phyloP scores from a whole-genome alignment of 306 rosid species.

The Prunus dulcis region DNA sequence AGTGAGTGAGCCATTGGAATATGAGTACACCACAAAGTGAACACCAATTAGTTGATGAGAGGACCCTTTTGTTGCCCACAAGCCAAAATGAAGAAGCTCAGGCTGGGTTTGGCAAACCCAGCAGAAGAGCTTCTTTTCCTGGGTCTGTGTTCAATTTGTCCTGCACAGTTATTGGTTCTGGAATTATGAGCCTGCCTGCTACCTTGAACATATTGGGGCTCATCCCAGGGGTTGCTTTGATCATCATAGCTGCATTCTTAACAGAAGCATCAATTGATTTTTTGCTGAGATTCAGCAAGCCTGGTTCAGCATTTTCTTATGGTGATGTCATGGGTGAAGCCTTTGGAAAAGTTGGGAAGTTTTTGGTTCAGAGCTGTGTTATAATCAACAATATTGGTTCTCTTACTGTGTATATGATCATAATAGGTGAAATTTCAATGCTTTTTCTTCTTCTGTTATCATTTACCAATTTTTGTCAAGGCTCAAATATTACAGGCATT shows the following conservation, averaged over 20 bases:
- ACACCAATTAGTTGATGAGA: conserved; percentile 7
- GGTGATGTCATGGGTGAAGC: conserved; percentile 39
- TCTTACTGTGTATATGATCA: conserved; percentile 39
- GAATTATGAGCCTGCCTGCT: conserved; percentile 43
- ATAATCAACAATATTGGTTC: conserved; percentile 36
- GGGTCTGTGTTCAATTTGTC: conserved; percentile 40
- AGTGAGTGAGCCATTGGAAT: not conserved
- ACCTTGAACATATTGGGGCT: conserved; percentile 35
- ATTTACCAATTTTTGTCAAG: not conserved
- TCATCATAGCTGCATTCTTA: conserved; percentile 31
- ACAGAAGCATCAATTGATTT: conserved; percentile 37
- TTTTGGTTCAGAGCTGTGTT: conserved; percentile 25
- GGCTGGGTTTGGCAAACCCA: conserved; percentile 8
- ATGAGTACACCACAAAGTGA: conserved; percentile 10
- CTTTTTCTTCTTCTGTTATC: not conserved
- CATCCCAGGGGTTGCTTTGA: conserved; percentile 22
- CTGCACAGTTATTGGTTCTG: conserved; percentile 33
- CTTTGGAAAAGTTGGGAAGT: conserved; percentile 34
- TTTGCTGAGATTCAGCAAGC: conserved; percentile 31
- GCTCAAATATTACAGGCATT: not conserved
- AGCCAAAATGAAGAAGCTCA: conserved; percentile 2
- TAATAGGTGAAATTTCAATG: conserved; percentile 27
- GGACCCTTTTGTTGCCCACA: conserved; percentile 29
- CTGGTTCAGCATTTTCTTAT: conserved; percentile 24
- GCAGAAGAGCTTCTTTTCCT: conserved; percentile 31